These are phyloP conservation scores for Grosmannia clavigera DNA, from an alignment of 2,329 filamentous ascomycete species.

Conservation along the genomic window DNA sequence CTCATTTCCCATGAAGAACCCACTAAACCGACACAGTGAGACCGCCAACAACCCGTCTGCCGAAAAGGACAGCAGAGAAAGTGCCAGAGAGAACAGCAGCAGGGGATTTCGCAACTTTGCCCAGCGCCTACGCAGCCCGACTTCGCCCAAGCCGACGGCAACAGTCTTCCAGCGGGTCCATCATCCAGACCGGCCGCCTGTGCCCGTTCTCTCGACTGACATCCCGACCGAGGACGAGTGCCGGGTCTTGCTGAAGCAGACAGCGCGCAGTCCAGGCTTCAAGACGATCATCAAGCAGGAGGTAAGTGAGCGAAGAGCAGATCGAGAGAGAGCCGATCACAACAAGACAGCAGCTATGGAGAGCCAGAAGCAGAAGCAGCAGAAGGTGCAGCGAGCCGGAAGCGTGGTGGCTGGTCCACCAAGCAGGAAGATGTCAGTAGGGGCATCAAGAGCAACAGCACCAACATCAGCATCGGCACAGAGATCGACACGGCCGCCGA, in stretches of 20 bases:
- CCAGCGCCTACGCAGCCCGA: neutral
- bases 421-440: neutral
- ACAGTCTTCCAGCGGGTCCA: constrained; percentile 9
- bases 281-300: neutral
- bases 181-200: constrained; percentile 16
- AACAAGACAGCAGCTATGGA: neutral
- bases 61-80: neutral
- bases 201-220: constrained; percentile 10
- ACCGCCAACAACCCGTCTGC: neutral
- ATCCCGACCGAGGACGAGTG: constrained; percentile 19
- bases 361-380: neutral
- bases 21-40: constrained; percentile 7
- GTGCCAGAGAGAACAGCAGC: neutral
- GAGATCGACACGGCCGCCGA: neutral
- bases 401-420: neutral
- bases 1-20: constrained; percentile 5
- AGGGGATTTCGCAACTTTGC: constrained; percentile 1
- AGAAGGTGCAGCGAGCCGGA: neutral
- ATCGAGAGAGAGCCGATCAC: neutral
- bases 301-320: neutral
- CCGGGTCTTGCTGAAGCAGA: constrained; percentile 6
- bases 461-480: neutral
- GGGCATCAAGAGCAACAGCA: neutral
- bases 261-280: neutral
- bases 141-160: neutral